phyloP scores from a whole-genome alignment of 768 basidiomycete species.

The Pisolithus tinctorius region DNA sequence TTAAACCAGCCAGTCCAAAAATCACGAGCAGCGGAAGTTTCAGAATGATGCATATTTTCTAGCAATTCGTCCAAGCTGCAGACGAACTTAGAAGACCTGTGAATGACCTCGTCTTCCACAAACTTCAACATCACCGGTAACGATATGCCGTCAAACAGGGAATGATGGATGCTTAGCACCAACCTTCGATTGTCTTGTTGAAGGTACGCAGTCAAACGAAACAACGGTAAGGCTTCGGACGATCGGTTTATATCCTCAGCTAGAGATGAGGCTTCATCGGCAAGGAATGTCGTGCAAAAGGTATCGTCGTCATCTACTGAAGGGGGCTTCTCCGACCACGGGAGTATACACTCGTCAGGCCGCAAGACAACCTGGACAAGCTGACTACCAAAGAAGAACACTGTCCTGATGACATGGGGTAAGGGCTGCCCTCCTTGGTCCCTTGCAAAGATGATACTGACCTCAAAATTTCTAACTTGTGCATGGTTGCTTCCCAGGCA shows the following conservation, averaged over 20 bases:
- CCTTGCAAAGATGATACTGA: constrained; percentile 1
- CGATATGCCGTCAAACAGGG: constrained; percentile 28
- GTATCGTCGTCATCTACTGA: constrained; percentile 6
- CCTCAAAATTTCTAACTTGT: constrained; percentile 23
- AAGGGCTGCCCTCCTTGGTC: background rate
- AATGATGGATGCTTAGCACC: constrained; percentile 28
- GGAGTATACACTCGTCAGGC: constrained; percentile 5
- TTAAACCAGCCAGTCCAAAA: constrained; percentile 22
- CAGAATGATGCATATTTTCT: constrained; percentile 15
- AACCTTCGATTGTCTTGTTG: constrained; percentile 5
- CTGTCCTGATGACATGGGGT: constrained; percentile 16
- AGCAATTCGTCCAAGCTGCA: constrained; percentile 14
- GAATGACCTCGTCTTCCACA: constrained; percentile 17
- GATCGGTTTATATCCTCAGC: constrained; percentile 20
- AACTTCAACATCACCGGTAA: constrained; percentile 23
- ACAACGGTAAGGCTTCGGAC: constrained; percentile 11
- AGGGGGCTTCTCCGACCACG: constrained; percentile 12
- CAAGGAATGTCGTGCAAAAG: constrained; percentile 17
- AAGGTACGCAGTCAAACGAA: constrained; percentile 10
- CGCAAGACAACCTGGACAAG: constrained; percentile 24
- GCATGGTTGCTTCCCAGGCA: constrained; percentile 30
- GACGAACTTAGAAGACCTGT: constrained; percentile 4
- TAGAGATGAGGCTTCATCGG: constrained; percentile 12
- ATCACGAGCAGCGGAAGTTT: constrained; percentile 7
- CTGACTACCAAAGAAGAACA: constrained; percentile 24